A percentile compares a stretch with the other conserved stretches of the same genome.
Evolutionary conservation across 23 red algal genomes (phyloP).

Genomic region (Gracilaria gracilis): DNA sequence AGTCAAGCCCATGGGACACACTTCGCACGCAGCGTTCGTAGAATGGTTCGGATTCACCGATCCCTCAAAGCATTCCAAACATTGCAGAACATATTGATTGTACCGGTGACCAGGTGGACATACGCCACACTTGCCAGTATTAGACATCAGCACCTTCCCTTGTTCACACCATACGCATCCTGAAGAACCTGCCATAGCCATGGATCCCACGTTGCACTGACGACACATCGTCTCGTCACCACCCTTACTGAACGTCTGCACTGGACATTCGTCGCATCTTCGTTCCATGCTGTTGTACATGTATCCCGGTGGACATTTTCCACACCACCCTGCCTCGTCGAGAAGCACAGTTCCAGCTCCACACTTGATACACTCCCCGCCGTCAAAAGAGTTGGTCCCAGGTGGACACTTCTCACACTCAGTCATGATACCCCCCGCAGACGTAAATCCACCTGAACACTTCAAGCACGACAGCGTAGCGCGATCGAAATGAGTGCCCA

Average conservation of each 20-base stretch:
- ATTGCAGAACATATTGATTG: conserved; percentile 22
- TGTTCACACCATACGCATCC: conserved; percentile 20
- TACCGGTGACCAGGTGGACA: conserved; percentile 17
- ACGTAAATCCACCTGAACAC: conserved; percentile 15
- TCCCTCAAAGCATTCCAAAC: neutral
- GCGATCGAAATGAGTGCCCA: conserved; percentile 5
- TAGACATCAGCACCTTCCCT: conserved; percentile 2
- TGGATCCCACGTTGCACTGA: conserved; percentile 6
- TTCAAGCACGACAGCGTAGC: neutral
- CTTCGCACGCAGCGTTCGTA: conserved; percentile 25
- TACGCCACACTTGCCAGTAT: neutral
- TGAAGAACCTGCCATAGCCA: conserved; percentile 24
- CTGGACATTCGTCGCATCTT: conserved; percentile 26
- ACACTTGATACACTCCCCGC: conserved; percentile 24
- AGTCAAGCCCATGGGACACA: conserved; percentile 6
- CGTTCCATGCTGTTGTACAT: conserved; percentile 44
- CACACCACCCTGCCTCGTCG: neutral
- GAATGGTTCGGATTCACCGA: neutral
- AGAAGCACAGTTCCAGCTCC: neutral
- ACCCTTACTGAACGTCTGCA: conserved; percentile 33
- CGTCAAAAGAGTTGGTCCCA: conserved; percentile 13
- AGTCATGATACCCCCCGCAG: conserved; percentile 11
- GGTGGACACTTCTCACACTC: neutral
- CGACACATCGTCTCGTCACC: conserved; percentile 14
- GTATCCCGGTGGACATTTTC: conserved; percentile 15